Evolutionary conservation across 2,329 filamentous ascomycete genomes (phyloP), one percentile per base, ranked within the genome.

Genomic region (Microsporum audouinii): DNA sequence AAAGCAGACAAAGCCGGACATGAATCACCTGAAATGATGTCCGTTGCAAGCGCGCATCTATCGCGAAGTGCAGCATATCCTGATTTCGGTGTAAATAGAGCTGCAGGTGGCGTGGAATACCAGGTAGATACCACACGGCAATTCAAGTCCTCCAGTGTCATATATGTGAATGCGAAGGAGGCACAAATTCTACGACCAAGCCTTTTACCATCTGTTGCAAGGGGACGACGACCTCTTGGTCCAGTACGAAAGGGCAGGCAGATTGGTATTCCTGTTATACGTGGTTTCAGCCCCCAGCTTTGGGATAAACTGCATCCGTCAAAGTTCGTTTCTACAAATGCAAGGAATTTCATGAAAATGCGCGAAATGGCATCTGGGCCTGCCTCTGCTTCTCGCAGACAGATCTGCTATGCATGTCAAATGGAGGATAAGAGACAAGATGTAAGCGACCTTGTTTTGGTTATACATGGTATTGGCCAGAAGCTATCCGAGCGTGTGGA

Each of bases 391-490:
- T 38, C 60, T 66, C 23, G 69, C 67, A 34, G 70, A 67, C 61
- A 70, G 70, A 68, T 75, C 29, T 77, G 75, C 62, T 76, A 75
- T 67, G 81, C 85, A 68, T 87, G 89, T 75, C 74, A 80, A 70
- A 77, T 83, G 66, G 79, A 89, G 71, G 80, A 84, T 70, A 78
- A 83, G 47, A 79, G 79, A 33, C 85, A 85, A 1, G 84, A 85
- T 63, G 88, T 95, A 3, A 92, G 88, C 0, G 94, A 99, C 69
- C 78, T 99, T 5, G 83, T 97, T 1, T 80, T 99, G 3, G 89
- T 97, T 7, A 88, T 94, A 49, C 94, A 99, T 69, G 94, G 94
- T 1, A 97, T 99, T 65, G 94, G 94, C 0, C 94, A 99, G 72
- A 97, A 99, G 72, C 81, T 97, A 57, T 95, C 91, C 0, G 91